A percentile compares a stretch with the other conserved stretches of the same genome.
These are phyloP conservation scores for Fusarium chaquense DNA, from an alignment of 2,329 filamentous ascomycete genomes.

Conservation along the genomic window DNA sequence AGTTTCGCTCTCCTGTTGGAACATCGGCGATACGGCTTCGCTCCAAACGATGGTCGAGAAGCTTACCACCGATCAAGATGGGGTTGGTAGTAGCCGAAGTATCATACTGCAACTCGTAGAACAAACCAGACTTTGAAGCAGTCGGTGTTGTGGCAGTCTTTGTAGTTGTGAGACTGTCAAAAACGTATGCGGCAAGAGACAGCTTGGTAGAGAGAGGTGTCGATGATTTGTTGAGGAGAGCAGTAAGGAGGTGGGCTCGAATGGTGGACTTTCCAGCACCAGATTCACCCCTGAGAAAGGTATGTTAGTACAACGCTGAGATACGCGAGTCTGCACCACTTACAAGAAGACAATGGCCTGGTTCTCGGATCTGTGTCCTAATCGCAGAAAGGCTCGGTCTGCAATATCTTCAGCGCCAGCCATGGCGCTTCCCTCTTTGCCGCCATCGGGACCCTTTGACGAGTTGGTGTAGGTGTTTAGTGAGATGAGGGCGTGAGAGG, in stretches of 20 bases:
- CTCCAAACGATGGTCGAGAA: conserved; percentile 93
- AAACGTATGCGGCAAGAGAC: conserved; percentile 93
- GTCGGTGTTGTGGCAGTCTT: conserved; percentile 96
- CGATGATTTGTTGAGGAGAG: conserved; percentile 88
- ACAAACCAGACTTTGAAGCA: conserved; percentile 94
- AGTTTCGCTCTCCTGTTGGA: conserved; percentile 95
- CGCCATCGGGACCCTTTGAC: conserved; percentile 87
- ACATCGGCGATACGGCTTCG: conserved; percentile 91
- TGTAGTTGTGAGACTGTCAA: conserved; percentile 95
- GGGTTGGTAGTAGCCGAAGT: conserved; percentile 86
- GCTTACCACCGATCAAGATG: conserved; percentile 90
- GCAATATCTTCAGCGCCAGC: conserved; percentile 94
- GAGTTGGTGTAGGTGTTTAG: conserved; percentile 96
- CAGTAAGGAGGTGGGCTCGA: conserved; percentile 86
- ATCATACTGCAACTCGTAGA: conserved; percentile 97
- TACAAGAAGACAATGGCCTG: conserved; percentile 94
- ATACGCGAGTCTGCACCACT: conserved; percentile 40
- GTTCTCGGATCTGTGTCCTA: conserved; percentile 91
- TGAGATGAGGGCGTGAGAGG: conserved; percentile 89
- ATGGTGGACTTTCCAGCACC: conserved; percentile 96
- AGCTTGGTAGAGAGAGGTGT: conserved; percentile 94
- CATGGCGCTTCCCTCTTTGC: conserved; percentile 91
- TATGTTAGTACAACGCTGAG: conserved; percentile 40
- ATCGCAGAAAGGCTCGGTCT: conserved; percentile 82
- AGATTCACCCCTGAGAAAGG: conserved; percentile 81